Percentiles rank a stretch among this genome's conserved stretches.
Conservation (phyloP, 306 rosid genomes). For the Castanopsis chinensis region DNA sequence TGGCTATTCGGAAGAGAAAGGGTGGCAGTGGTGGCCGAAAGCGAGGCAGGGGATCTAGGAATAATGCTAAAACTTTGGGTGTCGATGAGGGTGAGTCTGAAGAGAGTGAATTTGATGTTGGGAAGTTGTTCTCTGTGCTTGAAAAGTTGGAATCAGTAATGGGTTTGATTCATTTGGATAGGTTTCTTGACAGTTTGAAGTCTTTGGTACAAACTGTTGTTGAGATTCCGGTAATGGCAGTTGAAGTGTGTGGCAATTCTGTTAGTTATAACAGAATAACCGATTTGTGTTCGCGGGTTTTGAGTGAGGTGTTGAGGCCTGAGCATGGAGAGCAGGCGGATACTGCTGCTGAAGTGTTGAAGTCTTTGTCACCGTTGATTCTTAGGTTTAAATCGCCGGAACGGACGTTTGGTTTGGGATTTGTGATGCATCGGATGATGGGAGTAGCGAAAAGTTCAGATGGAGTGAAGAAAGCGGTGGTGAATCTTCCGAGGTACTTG, state of each 20-base stretch:
- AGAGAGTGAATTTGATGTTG: conserved; percentile 32
- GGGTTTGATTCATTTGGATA: conserved; percentile 69
- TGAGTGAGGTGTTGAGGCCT: conserved; percentile 54
- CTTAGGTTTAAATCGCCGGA: conserved; percentile 60
- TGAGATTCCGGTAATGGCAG: conserved; percentile 49
- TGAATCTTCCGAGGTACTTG: conserved; percentile 73
- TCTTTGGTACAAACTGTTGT: conserved; percentile 61
- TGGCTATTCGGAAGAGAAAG: conserved; percentile 36
- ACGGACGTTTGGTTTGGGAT: conserved; percentile 57
- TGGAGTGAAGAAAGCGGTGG: conserved; percentile 64
- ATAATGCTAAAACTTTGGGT: not conserved
- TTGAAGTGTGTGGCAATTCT: conserved; percentile 37
- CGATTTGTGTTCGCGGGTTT: conserved; percentile 43
- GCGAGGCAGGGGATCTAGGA: conserved; percentile 29
- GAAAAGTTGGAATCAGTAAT: conserved; percentile 56
- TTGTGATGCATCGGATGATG: conserved; percentile 41
- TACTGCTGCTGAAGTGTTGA: conserved; percentile 73
- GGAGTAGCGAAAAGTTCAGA: conserved; percentile 19
- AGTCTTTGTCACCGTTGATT: conserved; percentile 50
- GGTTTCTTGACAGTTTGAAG: conserved; percentile 79
- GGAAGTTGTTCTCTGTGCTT: conserved; percentile 47
- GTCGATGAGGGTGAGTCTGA: conserved; percentile 7
- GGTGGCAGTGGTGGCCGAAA: conserved; percentile 12
- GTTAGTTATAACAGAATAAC: conserved; percentile 39
- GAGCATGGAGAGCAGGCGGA: conserved; percentile 58